These are phyloP conservation scores for Microbotryomycetes sp. DNA, from an alignment of 1,284 basidiomycete genomes.

Conservation along the genomic window DNA sequence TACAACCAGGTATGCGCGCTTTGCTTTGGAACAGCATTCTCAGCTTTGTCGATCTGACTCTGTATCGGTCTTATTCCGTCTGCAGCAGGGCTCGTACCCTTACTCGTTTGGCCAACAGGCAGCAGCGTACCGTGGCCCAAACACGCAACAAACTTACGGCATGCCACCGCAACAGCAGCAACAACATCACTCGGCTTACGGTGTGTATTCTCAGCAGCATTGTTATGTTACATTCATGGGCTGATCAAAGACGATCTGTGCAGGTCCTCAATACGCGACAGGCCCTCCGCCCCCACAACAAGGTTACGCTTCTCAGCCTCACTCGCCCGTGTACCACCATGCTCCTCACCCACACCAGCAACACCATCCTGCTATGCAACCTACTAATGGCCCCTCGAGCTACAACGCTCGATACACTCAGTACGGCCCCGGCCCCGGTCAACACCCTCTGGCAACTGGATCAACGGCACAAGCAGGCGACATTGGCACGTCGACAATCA, in stretches of 20 bases:
- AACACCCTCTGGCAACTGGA: neutral
- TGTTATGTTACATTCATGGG: too few relatives aligned
- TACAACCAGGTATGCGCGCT: neutral
- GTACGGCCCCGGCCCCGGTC: too few relatives aligned
- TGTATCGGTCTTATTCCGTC: too few relatives aligned
- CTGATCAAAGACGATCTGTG: too few relatives aligned
- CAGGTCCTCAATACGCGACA: neutral
- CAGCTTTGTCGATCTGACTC: too few relatives aligned
- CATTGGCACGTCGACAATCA: neutral
- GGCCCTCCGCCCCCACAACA: neutral
- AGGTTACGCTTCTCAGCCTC: neutral
- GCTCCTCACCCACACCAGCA: neutral
- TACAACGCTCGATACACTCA: neutral
- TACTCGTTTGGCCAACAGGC: neutral
- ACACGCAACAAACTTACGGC: neutral
- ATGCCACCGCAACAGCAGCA: neutral
- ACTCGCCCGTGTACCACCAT: neutral
- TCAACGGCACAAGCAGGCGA: too few relatives aligned
- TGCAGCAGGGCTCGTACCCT: neutral
- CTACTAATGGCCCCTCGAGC: neutral
- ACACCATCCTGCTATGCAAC: neutral
- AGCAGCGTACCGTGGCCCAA: neutral
- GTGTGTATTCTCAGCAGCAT: too few relatives aligned
- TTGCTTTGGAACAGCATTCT: too few relatives aligned
- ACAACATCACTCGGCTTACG: neutral